Evolutionary conservation across 2,329 filamentous ascomycete species (phyloP).

Genomic region (Cercospora janseana): DNA sequence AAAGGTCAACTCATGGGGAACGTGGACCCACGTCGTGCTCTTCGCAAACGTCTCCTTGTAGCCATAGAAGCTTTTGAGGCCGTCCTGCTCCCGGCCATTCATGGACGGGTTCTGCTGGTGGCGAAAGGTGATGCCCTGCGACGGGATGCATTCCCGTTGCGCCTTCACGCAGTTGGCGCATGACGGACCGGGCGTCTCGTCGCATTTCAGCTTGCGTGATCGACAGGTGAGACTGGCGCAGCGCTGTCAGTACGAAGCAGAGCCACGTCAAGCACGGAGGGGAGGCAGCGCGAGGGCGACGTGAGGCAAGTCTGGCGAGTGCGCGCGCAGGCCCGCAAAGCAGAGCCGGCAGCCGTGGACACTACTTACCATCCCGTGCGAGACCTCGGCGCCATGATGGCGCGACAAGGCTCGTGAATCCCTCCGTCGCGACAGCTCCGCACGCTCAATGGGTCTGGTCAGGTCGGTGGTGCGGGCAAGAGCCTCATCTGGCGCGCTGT

Average conservation of each 20-base stretch:
- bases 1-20: slow-evolving; percentile 61
- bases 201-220: slow-evolving; percentile 57
- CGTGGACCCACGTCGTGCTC: slow-evolving; percentile 60
- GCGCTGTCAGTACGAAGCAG: neutral
- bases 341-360: neutral
- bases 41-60: slow-evolving; percentile 65
- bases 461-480: too few relatives aligned
- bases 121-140: slow-evolving; percentile 63
- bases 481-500: too few relatives aligned
- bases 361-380: slow-evolving; percentile 38
- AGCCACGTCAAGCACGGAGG: neutral
- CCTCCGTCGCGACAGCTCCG: neutral
- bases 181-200: slow-evolving; percentile 57
- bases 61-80: slow-evolving; percentile 61
- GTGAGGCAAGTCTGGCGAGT: slow-evolving; percentile 12
- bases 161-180: slow-evolving; percentile 63
- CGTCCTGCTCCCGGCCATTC: slow-evolving; percentile 52
- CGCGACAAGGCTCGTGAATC: neutral
- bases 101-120: slow-evolving; percentile 69
- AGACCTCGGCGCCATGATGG: slow-evolving; percentile 34
- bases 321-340: slow-evolving; percentile 10
- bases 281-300: neutral
- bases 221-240: slow-evolving; percentile 11
- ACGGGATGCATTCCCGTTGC: slow-evolving; percentile 59
- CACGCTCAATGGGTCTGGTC: neutral